Base-by-base conservation (phyloP, 495 filamentous ascomycete genomes). In the Clavariopsis aquatica region DNA sequence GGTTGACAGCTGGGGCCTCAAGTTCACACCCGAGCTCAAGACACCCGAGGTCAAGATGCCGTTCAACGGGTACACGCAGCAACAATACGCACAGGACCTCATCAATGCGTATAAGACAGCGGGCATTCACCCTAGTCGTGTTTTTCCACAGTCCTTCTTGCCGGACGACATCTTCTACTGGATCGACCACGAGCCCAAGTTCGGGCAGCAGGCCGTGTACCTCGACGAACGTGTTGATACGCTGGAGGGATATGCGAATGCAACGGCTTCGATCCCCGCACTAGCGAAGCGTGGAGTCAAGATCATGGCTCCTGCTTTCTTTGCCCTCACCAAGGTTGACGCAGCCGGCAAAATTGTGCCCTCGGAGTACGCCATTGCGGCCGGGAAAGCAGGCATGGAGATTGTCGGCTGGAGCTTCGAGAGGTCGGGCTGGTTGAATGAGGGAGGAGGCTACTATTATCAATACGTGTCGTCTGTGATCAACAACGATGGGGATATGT, bases 391-490 rank as follows among this genome's bases (percentile, higher is more conserved):
- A 4, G 83, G 83, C 0, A 66, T 88, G 27, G 80, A 85, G 41
- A 77, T 87, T 49, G 78, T 87, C 17, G 81, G 81, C 7, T 88
- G 84, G 85, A 84, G 78, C n/a, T 75, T 87, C 41, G 85, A 88
- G 72, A 76, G 85, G 2, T 84, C 81, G 1, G 83, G 81, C 0
- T 82, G 79, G 58, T 68, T 87, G 54, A 77, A 76, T 17, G 74
- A 80, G 52, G 81, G 76, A 7, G 70, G 69, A 8, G 81, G 76
- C n/a, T 87, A 84, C 65, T 88, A 85, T 69, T 83, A 83, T 52
- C 68, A 69, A 49, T 77, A 76, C n/a, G 74, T 87, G 23, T 74
- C 73, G 0, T 72, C 75, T 43, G 79, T 76, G 12, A 81, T 83
- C 41, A 81, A 79, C 28, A 81, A 79, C 49, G 84, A 87, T 62